phyloP scores from a whole-genome alignment of 371 early-diverging fungal species.

The Lichtheimia ramosa region DNA sequence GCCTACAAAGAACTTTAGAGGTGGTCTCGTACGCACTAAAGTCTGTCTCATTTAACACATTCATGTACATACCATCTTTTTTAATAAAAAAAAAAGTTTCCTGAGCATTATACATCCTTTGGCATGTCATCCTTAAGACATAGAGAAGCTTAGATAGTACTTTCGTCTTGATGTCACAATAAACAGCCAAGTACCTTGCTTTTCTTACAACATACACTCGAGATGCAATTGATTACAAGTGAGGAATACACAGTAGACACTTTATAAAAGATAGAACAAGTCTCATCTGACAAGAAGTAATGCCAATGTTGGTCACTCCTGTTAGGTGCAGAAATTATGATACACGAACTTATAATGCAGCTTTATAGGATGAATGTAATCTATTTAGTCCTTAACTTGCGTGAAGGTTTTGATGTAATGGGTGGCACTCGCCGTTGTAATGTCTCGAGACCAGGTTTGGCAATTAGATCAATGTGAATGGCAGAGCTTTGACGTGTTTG shows the following conservation, averaged over 20 bases:
- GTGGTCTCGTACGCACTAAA: conserved; percentile 74
- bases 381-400: conserved; percentile 27
- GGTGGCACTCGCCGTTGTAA: conserved; percentile 29
- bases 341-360: background rate
- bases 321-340: too few species aligned
- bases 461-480: conserved; percentile 41
- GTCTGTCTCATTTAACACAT: conserved; percentile 68
- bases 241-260: too few species aligned
- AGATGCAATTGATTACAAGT: too few species aligned
- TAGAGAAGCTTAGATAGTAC: too few species aligned
- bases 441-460: conserved; percentile 27
- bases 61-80: background rate
- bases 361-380: background rate
- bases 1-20: conserved; percentile 75
- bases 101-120: background rate
- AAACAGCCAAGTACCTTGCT: too few species aligned
- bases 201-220: too few species aligned
- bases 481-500: conserved; percentile 40
- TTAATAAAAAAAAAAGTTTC: too few species aligned
- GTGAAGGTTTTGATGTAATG: conserved; percentile 30
- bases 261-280: too few species aligned
- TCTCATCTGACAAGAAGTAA: too few species aligned
- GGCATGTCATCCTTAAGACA: too few species aligned
- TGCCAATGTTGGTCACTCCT: too few species aligned
- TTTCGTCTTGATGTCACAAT: too few species aligned